These are phyloP conservation scores for Chrysoporthe austroafricana DNA, from an alignment of 2,329 filamentous ascomycete species.

Conservation along the genomic window DNA sequence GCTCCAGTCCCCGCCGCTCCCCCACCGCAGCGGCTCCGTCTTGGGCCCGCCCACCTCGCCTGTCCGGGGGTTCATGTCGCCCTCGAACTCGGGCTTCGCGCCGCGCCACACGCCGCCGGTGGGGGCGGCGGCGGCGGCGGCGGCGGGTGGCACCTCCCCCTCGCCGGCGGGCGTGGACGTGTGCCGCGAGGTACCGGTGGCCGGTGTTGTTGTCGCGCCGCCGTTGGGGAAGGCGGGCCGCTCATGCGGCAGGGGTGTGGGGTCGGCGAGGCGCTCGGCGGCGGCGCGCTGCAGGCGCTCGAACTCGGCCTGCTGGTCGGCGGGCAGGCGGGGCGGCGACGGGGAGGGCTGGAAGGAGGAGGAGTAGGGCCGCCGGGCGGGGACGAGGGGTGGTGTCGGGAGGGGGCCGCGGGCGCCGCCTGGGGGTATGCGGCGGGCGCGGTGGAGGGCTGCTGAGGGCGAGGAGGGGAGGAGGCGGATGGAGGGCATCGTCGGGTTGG, in stretches of 20 bases:
- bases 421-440: not conserved
- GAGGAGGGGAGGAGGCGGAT: constrained; percentile 16
- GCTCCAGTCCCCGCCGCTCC: constrained; percentile 77
- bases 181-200: constrained; percentile 34
- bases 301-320: constrained; percentile 87
- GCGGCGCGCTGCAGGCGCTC: constrained; percentile 77
- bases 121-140: constrained; percentile 25
- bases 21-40: constrained; percentile 94
- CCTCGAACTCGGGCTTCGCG: constrained; percentile 88
- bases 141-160: not conserved
- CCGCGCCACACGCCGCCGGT: constrained; percentile 70
- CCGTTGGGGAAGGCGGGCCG: constrained; percentile 22
- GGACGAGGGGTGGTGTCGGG: not conserved
- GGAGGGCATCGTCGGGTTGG: constrained; percentile 11
- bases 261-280: constrained; percentile 48
- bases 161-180: constrained; percentile 33
- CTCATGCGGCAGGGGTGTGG: constrained; percentile 33
- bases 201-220: constrained; percentile 29
- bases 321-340: constrained; percentile 82
- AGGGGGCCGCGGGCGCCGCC: too few species aligned
- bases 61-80: constrained; percentile 88
- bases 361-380: constrained; percentile 40
- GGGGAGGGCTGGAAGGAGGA: constrained; percentile 58
- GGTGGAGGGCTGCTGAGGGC: not conserved
- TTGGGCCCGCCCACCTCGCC: constrained; percentile 96